phyloP scores from a whole-genome alignment of 148 eudicot genomes.

The Arctostaphylos glauca region DNA sequence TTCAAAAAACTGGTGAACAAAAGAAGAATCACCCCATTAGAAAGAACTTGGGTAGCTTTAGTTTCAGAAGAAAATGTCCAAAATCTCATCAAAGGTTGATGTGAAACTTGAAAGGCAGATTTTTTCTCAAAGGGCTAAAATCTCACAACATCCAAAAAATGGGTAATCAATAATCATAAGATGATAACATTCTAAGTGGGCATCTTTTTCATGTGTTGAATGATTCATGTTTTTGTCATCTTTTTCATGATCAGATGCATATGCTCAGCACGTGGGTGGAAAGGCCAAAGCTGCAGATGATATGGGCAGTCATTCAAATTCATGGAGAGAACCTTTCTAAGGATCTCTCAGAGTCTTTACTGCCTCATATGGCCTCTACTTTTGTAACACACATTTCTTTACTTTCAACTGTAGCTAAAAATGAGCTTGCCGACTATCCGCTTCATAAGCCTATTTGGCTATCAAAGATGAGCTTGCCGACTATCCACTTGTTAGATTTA shows the following conservation, averaged over 20 bases:
- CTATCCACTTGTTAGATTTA: background rate
- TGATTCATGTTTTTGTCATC: background rate
- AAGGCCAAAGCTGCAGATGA: background rate
- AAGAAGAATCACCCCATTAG: background rate
- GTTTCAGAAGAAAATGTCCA: no score
- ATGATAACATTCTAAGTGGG: background rate
- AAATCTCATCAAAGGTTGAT: background rate
- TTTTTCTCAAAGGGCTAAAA: background rate
- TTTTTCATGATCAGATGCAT: background rate
- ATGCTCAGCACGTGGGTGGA: conserved; percentile 11
- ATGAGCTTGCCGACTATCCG: no score
- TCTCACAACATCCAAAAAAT: background rate
- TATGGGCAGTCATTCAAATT: conserved; percentile 6
- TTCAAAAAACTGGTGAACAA: background rate
- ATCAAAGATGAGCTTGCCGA: background rate
- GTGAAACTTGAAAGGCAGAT: background rate
- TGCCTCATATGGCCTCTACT: conserved; percentile 20
- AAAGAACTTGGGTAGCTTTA: background rate
- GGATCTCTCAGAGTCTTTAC: conserved; percentile 5
- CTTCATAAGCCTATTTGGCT: background rate
- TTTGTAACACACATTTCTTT: background rate
- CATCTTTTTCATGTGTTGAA: background rate
- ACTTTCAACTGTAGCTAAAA: background rate
- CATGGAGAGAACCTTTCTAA: conserved; percentile 17
- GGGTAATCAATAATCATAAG: background rate